Evolutionary conservation across 768 basidiomycete genomes (phyloP), one percentile per base, ranked within the genome.

Genomic region (Tulasnella sp.): DNA sequence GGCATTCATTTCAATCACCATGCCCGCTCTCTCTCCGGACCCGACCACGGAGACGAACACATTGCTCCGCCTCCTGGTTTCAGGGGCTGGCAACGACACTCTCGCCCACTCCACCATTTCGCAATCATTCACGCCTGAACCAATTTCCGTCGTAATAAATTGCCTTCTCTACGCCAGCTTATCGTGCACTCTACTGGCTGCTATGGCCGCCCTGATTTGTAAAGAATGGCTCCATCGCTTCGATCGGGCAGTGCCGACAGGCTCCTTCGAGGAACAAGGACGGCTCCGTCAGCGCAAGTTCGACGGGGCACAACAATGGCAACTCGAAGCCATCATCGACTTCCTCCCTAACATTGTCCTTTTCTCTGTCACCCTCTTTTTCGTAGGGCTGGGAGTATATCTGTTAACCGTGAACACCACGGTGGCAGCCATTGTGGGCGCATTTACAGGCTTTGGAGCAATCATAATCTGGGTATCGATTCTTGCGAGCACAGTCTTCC

Each of bases 81-180:
- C 25, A 45, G 12, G 31, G 19, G 39, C 7, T 3, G 45, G 6
- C 25, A 71, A 71, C 25, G 4, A 19, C 22, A 39, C 37, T 7
- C 5, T 39, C 37, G 22, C 34, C 4, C 36, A 15, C 34, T 11
- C 34, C 39, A 22, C 12, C 2, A 2, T 58, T 22, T 3, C 54
- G 19, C 12, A 71, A 31, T n/a, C 39, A 31, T 71, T 71, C 71
- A 45, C 45, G 22, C 36, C 39, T 3, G 37, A 25, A 29, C 40
- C 29, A n/a, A 3, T 29, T 17, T 3, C n/a, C 9, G 36, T 74
- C 52, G 40, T 12, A 17, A 25, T 38, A 54, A 74, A 74, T 36
- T 58, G 49, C 5, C 22, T 54, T 45, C 52, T 74, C 49, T 58
- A 45, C 72, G 72, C 72, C 14, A 74, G 72, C 34, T 52, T 74